These are phyloP conservation scores for Emericellopsis atlantica DNA, from an alignment of 2,329 filamentous ascomycete genomes.

Conservation along the genomic window DNA sequence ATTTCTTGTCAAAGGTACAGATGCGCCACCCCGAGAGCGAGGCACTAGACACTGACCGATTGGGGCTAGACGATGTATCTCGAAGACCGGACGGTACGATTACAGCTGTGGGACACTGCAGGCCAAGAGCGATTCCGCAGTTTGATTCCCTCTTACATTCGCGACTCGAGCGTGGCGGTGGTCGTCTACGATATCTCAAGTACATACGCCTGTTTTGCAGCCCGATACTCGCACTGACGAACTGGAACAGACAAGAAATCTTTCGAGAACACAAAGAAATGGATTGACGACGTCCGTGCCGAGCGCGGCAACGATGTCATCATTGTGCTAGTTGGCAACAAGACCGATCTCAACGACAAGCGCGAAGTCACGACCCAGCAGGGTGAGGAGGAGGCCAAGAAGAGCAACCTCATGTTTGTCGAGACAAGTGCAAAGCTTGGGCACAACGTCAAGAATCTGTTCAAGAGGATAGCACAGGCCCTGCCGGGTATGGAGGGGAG, in stretches of 20 bases:
- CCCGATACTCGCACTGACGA: conserved; percentile 2
- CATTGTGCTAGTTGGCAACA: conserved; percentile 96
- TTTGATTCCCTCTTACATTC: conserved; percentile 95
- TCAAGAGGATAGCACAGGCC: conserved; percentile 96
- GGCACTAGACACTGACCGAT: background rate
- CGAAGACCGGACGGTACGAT: conserved; percentile 90
- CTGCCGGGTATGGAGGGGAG: conserved; percentile 95
- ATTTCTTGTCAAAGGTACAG: conserved; percentile 90
- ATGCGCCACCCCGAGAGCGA: background rate
- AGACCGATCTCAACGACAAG: conserved; percentile 98
- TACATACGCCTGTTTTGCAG: conserved; percentile 18
- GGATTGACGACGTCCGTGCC: conserved; percentile 95
- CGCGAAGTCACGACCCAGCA: conserved; percentile 92
- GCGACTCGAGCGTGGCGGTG: conserved; percentile 93
- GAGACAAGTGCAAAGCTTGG: conserved; percentile 97
- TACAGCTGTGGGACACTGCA: conserved; percentile 97
- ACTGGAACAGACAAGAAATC: conserved; percentile 63
- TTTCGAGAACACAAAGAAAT: conserved; percentile 97
- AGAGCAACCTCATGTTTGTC: conserved; percentile 97
- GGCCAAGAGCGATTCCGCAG: conserved; percentile 96
- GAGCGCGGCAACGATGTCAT: conserved; percentile 98
- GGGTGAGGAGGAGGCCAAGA: conserved; percentile 95
- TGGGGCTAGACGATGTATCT: conserved; percentile 78
- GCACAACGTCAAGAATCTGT: conserved; percentile 95
- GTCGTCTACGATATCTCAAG: conserved; percentile 98